Base-by-base conservation (phyloP, 1,284 basidiomycete species). In the Cutaneotrichosporon sp. region DNA sequence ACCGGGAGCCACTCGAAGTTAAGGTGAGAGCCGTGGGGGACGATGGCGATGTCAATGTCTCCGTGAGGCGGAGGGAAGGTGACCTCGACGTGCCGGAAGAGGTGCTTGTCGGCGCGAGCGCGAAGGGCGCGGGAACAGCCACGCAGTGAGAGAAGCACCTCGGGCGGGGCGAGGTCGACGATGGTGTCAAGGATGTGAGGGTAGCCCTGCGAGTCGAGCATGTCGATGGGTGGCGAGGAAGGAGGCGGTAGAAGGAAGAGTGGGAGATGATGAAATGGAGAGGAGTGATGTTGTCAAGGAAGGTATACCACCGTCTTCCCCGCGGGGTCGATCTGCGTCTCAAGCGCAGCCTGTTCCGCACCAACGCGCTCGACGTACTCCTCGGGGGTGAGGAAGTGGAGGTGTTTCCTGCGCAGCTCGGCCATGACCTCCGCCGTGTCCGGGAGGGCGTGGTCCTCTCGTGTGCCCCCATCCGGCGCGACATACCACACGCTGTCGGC, bases 101-200 rank as follows among this genome's bases (percentile, higher is more conserved):
- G 27, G 6, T 9, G n/a, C 33, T 29, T n/a, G 20, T 63, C 62
- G 33, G 38, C 49, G 11, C 61, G 56, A 4, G 34, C 57, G 5
- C 49, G 46, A 3, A 58, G 14, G 2, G 31, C 7, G 11, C 38
- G 18, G 22, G 31, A 45, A 10, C 56, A 52, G 8, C 6, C 49
- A 10, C 61, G 61, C 0, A 63, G 38, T 0, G 47, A 53, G 34
- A 59, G 31, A 3, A 63, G 60, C 3, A 27, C 2, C 14, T 25
- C 20, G 36, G 33, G 60, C 6, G 45, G 34, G 1, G 60, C 56
- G 22, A 33, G 18, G 7, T 25, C 45, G 22, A 62, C 10, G 10
- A 62, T 24, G 1, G 25, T 11, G 38, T 55, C 56, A 27, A 62
- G 36, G 47, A 62, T 55, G 60, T 49, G 52, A 22, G 60, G 56